Evolutionary conservation across 73 alveolate genomes (phyloP).

Genomic region (Urostyla sp.): DNA sequence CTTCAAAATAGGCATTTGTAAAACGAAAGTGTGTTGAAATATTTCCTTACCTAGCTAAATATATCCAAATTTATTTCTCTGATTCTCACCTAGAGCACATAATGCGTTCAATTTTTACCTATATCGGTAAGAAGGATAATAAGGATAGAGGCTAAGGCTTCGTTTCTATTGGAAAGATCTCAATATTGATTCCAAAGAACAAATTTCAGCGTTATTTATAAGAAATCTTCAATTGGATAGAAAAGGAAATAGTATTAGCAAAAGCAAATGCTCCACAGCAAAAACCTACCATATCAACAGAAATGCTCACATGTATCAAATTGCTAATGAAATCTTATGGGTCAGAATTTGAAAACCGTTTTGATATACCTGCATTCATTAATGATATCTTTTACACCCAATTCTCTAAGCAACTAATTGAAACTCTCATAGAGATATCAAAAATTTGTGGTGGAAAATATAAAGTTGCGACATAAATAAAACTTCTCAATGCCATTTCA

Average conservation of each 20-base stretch:
- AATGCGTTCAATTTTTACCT: conserved; percentile 18
- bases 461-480: conserved; percentile 46
- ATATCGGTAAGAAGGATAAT: conserved; percentile 18
- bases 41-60: conserved; percentile 33
- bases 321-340: conserved; percentile 52
- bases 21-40: conserved; percentile 45
- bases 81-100: conserved; percentile 23
- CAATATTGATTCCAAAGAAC: conserved; percentile 10
- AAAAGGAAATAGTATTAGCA: conserved; percentile 32
- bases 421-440: conserved; percentile 62
- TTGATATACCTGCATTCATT: conserved; percentile 45
- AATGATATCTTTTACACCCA: conserved; percentile 57
- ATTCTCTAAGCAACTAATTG: conserved; percentile 43
- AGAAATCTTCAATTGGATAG: conserved; percentile 2
- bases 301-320: conserved; percentile 48
- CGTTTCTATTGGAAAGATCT: conserved; percentile 42
- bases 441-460: conserved; percentile 42
- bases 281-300: background rate
- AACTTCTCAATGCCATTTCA: conserved; percentile 61
- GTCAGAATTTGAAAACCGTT: conserved; percentile 27
- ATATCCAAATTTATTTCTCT: conserved; percentile 15
- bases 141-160: conserved; percentile 61
- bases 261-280: conserved; percentile 8
- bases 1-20: conserved; percentile 33
- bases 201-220: background rate